A percentile compares a stretch with the other conserved stretches of the same genome.
Evolutionary conservation across 352 stramenopile genomes (phyloP).

Genomic region (Globisporangium paddicum): DNA sequence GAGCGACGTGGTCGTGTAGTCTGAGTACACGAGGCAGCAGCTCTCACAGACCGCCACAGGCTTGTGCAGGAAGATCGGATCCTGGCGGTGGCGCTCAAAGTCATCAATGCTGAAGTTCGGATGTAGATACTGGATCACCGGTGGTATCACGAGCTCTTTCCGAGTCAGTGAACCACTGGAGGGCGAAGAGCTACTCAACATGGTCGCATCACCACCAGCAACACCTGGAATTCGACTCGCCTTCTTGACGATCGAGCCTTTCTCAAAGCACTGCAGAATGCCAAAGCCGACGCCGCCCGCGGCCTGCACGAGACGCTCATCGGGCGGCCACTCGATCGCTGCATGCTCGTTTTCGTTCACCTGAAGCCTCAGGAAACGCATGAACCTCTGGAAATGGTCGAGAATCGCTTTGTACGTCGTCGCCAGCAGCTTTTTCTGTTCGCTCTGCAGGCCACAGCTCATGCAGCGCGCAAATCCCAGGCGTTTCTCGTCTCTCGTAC

Average conservation of each 20-base stretch:
- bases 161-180: conserved; percentile 8
- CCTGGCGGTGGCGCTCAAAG: conserved; percentile 85
- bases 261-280: conserved; percentile 47
- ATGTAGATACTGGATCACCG: conserved; percentile 90
- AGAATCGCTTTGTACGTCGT: conserved; percentile 94
- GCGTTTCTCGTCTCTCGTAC: neutral
- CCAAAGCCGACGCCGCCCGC: conserved; percentile 93
- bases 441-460: conserved; percentile 77
- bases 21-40: conserved; percentile 93
- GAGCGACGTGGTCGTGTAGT: conserved; percentile 74
- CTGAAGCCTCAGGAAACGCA: conserved; percentile 54
- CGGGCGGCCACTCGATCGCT: conserved; percentile 87
- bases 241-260: conserved; percentile 15
- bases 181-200: neutral
- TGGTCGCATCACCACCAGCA: neutral
- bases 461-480: conserved; percentile 56
- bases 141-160: conserved; percentile 84
- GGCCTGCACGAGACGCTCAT: conserved; percentile 81
- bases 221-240: conserved; percentile 3
- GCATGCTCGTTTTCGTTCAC: conserved; percentile 38
- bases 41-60: conserved; percentile 87
- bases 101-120: conserved; percentile 77
- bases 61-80: conserved; percentile 95
- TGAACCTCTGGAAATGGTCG: conserved; percentile 90
- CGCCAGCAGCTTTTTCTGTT: conserved; percentile 66